phyloP scores from a whole-genome alignment of 2,329 filamentous ascomycete genomes.

The Aspergillus floridensis region DNA sequence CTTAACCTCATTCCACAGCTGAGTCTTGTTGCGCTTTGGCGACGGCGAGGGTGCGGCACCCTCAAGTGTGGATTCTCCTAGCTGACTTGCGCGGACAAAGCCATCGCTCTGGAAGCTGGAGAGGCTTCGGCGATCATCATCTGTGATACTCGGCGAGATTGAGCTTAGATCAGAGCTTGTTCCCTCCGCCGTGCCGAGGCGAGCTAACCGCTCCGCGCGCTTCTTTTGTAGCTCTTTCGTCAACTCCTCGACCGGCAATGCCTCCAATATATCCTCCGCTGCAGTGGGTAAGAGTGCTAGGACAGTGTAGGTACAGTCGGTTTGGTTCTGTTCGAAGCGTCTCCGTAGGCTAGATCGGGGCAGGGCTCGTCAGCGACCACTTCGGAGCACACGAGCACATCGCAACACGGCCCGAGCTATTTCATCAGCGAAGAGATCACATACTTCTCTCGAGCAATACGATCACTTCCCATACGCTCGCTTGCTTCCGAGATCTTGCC shows the following conservation, averaged over 20 bases:
- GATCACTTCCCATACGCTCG: constrained; percentile 94
- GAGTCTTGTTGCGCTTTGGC: constrained; percentile 78
- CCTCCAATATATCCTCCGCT: constrained; percentile 81
- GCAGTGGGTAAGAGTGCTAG: constrained; percentile 92
- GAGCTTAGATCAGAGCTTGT: constrained; percentile 58
- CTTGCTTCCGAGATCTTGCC: constrained; percentile 88
- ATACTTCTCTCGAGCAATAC: constrained; percentile 95
- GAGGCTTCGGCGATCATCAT: constrained; percentile 79
- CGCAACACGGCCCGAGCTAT: not conserved
- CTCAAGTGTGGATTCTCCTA: constrained; percentile 56
- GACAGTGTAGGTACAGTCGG: constrained; percentile 97
- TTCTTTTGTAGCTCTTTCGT: constrained; percentile 93
- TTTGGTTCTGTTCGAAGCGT: constrained; percentile 97
- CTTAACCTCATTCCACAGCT: constrained; percentile 96
- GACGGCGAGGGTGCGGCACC: constrained; percentile 42
- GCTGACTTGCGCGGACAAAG: constrained; percentile 78
- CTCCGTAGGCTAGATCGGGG: constrained; percentile 70
- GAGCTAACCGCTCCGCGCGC: constrained; percentile 70
- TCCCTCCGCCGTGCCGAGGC: constrained; percentile 55
- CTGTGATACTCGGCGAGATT: constrained; percentile 66
- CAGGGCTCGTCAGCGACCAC: constrained; percentile 12
- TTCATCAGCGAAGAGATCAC: constrained; percentile 24
- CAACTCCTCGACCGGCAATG: constrained; percentile 86
- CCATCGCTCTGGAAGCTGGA: constrained; percentile 75
- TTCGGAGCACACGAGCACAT: constrained; percentile 14